Evolutionary conservation across 148 eudicot genomes (phyloP), one percentile per base, ranked within the genome.

Genomic region (Agrostemma githago): DNA sequence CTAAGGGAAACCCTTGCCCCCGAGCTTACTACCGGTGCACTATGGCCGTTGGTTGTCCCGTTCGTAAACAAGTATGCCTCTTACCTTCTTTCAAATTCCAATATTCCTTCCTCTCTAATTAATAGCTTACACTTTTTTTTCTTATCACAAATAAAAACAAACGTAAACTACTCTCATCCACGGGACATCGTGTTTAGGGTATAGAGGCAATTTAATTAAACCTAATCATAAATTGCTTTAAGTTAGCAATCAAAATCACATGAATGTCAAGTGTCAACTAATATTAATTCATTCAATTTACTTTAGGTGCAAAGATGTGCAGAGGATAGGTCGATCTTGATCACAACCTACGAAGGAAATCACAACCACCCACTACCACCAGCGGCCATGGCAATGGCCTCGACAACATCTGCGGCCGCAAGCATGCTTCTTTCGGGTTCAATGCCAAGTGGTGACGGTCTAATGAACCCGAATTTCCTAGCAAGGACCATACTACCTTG

Each of bases 21-120:
- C 75, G 80, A 72, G 80, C 80, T 72, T 77, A 77, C 66, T 77
- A 77, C 5, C 75, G 80, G 26, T 93, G 98, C 81, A 95, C 97
- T 12, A 92, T 95, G 96, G 96, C 97, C 2, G 87, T 82, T 58
- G 96, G 96, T n/a, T 95, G 98, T 51, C 98, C 98, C 0, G 98
- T 95, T 1, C 91, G 98, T 54, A 95, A 95, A 85, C 98, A 95
- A 83, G 98, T 92, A 82, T 34, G 84, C 79, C 40, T 21, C 39
- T 48, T 48, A 12, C 54, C 7, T 48, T 12, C 9, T 6, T 61
- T 20, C 11, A 61, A 9, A 61, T 21, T 26, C 34, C 34, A 26
- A 26, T 26, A 26, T 26, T 26, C 34, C 34, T 26, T 26, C 34
- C 34, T 0, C 34, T 26, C 34, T 26, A 26, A 26, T 26, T 26